These are phyloP conservation scores for Plasmopara viticola DNA, from an alignment of 352 stramenopile genomes.

Conservation along the genomic window DNA sequence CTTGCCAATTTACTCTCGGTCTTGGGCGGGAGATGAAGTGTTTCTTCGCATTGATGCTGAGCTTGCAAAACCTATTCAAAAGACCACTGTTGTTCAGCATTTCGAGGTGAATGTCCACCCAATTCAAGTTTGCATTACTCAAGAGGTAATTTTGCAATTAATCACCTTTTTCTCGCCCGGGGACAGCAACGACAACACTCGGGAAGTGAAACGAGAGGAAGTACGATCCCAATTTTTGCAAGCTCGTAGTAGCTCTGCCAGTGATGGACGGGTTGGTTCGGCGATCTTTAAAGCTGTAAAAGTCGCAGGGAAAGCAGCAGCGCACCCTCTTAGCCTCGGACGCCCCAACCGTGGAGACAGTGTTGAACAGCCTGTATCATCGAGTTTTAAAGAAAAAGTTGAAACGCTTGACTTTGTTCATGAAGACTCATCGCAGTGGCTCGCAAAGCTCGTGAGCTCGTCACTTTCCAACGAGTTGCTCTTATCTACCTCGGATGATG, in stretches of 20 bases:
- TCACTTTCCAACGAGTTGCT: conserved; percentile 25
- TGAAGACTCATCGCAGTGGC: conserved; percentile 41
- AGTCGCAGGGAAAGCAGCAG: conserved; percentile 53
- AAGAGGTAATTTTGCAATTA: conserved; percentile 70
- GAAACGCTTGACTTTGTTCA: conserved; percentile 25
- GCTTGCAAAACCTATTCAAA: conserved; percentile 49
- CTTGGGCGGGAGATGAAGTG: conserved; percentile 54
- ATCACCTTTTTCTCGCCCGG: conserved; percentile 48
- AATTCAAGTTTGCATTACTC: conserved; percentile 79
- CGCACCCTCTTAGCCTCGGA: conserved; percentile 42
- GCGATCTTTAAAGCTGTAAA: conserved; percentile 55
- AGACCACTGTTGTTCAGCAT: conserved; percentile 65
- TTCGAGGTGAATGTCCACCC: conserved; percentile 84
- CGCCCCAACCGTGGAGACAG: conserved; percentile 14
- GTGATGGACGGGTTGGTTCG: conserved; percentile 38
- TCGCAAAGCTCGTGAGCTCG: conserved; percentile 24
- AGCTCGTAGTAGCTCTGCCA: conserved; percentile 14
- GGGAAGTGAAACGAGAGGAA: conserved; percentile 53
- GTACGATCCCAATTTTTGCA: conserved; percentile 62
- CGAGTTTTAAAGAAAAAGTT: conserved; percentile 10
- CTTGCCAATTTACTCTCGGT: conserved; percentile 29
- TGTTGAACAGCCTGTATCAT: conserved; percentile 15
- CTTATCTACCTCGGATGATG: conserved; percentile 10
- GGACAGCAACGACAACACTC: conserved; percentile 15
- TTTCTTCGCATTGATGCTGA: conserved; percentile 74